Evolutionary conservation across 2,329 filamentous ascomycete species (phyloP).

Genomic region (Aspergillus awamori): DNA sequence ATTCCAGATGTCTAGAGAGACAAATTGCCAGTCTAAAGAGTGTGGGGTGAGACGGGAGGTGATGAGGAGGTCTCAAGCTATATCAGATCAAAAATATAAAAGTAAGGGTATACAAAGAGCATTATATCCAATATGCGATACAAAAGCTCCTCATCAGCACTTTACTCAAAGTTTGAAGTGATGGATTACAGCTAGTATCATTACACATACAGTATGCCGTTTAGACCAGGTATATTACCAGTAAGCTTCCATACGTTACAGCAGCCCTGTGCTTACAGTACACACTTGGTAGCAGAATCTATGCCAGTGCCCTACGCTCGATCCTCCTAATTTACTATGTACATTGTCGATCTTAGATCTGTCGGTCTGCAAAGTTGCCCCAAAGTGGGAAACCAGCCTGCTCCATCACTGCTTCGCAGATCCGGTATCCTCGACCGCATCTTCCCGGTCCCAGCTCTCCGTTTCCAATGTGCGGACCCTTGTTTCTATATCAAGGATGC

Average conservation of each 20-base stretch:
- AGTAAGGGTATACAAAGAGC: no score
- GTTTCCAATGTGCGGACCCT: conserved; percentile 66
- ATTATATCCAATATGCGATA: no score
- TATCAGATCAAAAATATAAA: no score
- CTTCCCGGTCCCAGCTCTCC: conserved; percentile 71
- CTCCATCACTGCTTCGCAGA: conserved; percentile 33
- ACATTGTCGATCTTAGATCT: not conserved
- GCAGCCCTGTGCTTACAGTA: not conserved
- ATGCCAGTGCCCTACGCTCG: not conserved
- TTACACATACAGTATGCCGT: not conserved
- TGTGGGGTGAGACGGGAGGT: no score
- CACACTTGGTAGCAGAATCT: not conserved
- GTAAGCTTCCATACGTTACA: not conserved
- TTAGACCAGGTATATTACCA: not conserved
- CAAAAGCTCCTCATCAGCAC: no score
- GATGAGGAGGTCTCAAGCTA: no score
- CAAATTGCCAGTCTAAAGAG: no score
- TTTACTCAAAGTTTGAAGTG: not conserved
- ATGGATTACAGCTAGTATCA: not conserved
- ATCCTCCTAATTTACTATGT: not conserved
- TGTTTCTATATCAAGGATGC: conserved; percentile 60
- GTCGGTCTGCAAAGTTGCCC: not conserved
- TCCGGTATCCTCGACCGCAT: conserved; percentile 72
- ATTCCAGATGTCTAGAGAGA: no score
- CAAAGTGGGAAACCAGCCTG: not conserved